Conservation (phyloP, 495 filamentous ascomycete genomes). For the Penicillium lividum region DNA sequence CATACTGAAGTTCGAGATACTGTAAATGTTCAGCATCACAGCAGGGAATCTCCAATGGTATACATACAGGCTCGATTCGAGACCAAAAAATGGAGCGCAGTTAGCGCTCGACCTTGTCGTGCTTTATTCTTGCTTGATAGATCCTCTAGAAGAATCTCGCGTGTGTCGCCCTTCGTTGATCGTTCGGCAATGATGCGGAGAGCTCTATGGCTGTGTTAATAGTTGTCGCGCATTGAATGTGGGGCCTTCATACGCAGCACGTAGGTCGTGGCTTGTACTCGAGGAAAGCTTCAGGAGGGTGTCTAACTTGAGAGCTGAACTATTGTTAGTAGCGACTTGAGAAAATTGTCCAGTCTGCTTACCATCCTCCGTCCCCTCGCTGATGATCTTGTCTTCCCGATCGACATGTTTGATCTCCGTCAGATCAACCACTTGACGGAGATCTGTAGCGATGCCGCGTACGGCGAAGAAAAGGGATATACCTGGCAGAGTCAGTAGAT, state of each 20-base stretch:
- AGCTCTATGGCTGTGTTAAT: conserved; percentile 34
- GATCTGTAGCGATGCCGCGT: conserved; percentile 46
- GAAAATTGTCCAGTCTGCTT: not conserved
- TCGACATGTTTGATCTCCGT: conserved; percentile 52
- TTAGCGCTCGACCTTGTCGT: conserved; percentile 41
- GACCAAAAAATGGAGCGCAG: conserved; percentile 46
- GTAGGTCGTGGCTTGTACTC: conserved; percentile 52
- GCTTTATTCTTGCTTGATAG: conserved; percentile 38
- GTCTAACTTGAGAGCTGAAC: conserved; percentile 49
- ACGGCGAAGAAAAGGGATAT: conserved; percentile 49
- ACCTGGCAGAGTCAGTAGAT: conserved; percentile 29
- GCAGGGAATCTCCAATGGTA: not conserved
- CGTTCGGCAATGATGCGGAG: conserved; percentile 52
- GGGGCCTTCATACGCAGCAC: conserved; percentile 45
- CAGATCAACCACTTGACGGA: conserved; percentile 47
- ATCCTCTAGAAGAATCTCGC: conserved; percentile 44
- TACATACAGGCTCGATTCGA: conserved; percentile 43
- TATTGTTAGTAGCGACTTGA: conserved; percentile 1
- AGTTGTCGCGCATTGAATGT: not conserved
- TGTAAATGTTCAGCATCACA: conserved; percentile 21
- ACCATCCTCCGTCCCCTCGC: conserved; percentile 53
- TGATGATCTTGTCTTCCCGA: conserved; percentile 47
- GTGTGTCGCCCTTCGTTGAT: conserved; percentile 43
- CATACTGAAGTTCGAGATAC: conserved; percentile 46
- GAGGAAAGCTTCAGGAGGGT: conserved; percentile 51